Conservation (phyloP, 805 yeast species). For the Scheffersomyces stipitis region DNA sequence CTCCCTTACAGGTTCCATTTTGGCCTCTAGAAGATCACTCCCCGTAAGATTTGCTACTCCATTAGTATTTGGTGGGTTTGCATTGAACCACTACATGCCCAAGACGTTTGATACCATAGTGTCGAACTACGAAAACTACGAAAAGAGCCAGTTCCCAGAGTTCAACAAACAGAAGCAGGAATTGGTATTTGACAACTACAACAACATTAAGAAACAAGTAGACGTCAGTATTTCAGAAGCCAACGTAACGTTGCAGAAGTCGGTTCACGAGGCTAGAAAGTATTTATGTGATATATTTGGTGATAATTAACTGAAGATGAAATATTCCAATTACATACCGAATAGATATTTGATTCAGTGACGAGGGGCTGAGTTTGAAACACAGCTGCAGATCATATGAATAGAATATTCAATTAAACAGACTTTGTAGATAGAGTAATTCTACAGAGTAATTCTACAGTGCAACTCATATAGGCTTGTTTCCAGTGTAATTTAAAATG, state of each 20-base stretch:
- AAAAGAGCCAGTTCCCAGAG: slow-evolving; percentile 31
- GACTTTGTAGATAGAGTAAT: no score
- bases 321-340: neutral
- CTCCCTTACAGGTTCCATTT: slow-evolving; percentile 56
- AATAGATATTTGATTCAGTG: no score
- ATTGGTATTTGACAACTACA: slow-evolving; percentile 4
- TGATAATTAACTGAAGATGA: slow-evolving; percentile 1
- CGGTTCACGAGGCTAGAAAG: slow-evolving; percentile 28
- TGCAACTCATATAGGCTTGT: no score
- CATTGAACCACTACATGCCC: slow-evolving; percentile 53
- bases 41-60: slow-evolving; percentile 56
- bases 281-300: slow-evolving; percentile 11
- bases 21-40: slow-evolving; percentile 46
- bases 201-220: slow-evolving; percentile 7
- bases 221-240: slow-evolving; percentile 9
- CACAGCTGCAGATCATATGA: no score
- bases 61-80: slow-evolving; percentile 43
- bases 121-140: slow-evolving; percentile 21
- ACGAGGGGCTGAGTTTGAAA: no score
- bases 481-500: no score
- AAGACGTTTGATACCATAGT: slow-evolving; percentile 31
- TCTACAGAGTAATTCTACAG: no score
- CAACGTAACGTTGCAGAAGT: slow-evolving; percentile 15
- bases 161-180: slow-evolving; percentile 26
- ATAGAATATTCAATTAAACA: no score